Percentiles rank a stretch among this genome's conserved stretches.
phyloP scores from a whole-genome alignment of 495 filamentous ascomycete genomes.

The Aspergillus avenaceus region DNA sequence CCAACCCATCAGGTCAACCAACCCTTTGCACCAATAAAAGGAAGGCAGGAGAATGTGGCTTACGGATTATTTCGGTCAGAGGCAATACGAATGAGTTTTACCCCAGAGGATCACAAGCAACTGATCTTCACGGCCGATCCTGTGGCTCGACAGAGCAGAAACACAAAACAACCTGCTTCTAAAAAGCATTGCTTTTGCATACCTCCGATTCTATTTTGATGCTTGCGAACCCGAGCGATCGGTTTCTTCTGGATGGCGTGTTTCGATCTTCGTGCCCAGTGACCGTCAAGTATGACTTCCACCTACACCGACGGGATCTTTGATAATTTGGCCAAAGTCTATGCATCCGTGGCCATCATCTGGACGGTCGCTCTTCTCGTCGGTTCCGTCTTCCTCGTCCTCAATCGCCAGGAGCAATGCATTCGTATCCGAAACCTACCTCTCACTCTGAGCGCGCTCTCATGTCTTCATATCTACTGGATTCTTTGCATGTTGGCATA shows the following conservation, averaged over 20 bases:
- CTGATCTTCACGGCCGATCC: too few species aligned
- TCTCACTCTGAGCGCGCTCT: conserved; percentile 49
- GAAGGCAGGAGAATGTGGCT: too few species aligned
- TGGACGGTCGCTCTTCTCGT: conserved; percentile 47
- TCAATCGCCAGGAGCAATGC: conserved; percentile 46
- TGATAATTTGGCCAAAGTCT: conserved; percentile 41
- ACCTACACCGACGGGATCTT: conserved; percentile 12
- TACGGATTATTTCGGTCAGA: too few species aligned
- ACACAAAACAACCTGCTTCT: neutral
- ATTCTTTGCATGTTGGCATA: conserved; percentile 55
- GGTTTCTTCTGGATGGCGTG: neutral
- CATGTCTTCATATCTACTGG: conserved; percentile 57
- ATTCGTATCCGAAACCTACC: conserved; percentile 54
- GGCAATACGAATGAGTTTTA: too few species aligned
- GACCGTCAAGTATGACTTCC: neutral
- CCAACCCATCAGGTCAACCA: too few species aligned
- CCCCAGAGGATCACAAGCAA: too few species aligned
- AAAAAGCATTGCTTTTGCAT: too few species aligned
- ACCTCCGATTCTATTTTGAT: too few species aligned
- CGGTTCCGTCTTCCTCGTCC: conserved; percentile 46
- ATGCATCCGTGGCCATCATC: conserved; percentile 38
- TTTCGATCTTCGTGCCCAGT: neutral
- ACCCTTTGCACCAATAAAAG: too few species aligned
- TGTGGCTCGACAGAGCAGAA: too few species aligned
- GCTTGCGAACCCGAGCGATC: neutral